Evolutionary conservation across 1,284 basidiomycete genomes (phyloP), one percentile per base, ranked within the genome.

Genomic region (Leccinum solheimii): DNA sequence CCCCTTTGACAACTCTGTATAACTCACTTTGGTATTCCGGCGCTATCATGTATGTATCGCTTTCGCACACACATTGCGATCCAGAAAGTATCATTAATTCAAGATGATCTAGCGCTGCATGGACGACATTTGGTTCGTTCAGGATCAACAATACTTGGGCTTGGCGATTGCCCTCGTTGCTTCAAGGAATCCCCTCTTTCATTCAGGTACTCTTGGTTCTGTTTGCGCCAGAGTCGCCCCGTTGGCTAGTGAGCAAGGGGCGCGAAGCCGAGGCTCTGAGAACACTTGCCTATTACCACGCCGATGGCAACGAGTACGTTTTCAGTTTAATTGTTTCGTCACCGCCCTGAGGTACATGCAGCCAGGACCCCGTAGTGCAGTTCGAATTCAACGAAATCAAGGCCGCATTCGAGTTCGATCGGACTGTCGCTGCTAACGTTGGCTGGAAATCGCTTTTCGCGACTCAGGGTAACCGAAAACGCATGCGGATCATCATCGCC

Each of bases 301-400:
- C 88, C 10, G 85, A 90, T 65, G 83, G 88, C 59, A 84, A 91
- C 60, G 76, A 79, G 81, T 83, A 66, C 83, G 60, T 54, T 14
- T 30, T 6, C 9, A 38, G 0, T 30, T 0, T 9, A 1, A 30
- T 30, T 16, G 0, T 26, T 8, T 26, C 3, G 34, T 21, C 43
- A 19, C 54, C 1, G 9, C 1, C 6, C 55, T 70, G 86, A 88
- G 82, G 69, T 85, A 81, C 74, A 82, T 80, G 7, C 58, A 85
- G 84, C 40, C 75, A 86, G n/a, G 88, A 92, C 69, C 83, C 86
- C 3, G 82, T 92, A 23, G 87, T 92, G 36, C 77, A 83, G 62
- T 90, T 86, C 66, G 91, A 93, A 72, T 89, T 84, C 67, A 81
- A 88, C 63, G 91, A 92, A 77, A 92, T 93, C 78, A 89, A 85